Conservation (phyloP, 768 basidiomycete species). For the Fibroporia radiculosa region DNA sequence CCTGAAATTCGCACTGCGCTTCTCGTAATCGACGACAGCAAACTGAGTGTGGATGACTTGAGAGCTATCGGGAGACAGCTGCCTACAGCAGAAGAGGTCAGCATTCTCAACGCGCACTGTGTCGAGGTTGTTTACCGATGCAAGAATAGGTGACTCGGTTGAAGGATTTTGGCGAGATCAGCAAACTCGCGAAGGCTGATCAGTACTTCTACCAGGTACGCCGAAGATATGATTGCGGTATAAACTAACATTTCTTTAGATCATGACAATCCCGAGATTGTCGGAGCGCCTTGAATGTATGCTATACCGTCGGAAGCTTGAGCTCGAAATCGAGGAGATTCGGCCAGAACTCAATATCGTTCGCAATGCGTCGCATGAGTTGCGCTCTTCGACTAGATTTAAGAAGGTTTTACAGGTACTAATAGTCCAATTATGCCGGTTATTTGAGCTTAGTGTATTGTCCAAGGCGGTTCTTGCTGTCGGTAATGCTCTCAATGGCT, state of each 20-base stretch:
- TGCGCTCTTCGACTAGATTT: slow-evolving; percentile 57
- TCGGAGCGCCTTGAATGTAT: slow-evolving; percentile 71
- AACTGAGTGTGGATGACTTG: slow-evolving; percentile 66
- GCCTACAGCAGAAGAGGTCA: slow-evolving; percentile 78
- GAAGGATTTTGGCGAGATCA: slow-evolving; percentile 61
- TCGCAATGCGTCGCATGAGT: slow-evolving; percentile 60
- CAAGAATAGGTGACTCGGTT: slow-evolving; percentile 48
- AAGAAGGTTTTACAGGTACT: slow-evolving; percentile 62
- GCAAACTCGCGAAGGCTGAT: slow-evolving; percentile 75
- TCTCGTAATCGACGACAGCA: slow-evolving; percentile 61
- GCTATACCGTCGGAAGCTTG: slow-evolving; percentile 76
- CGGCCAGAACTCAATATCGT: slow-evolving; percentile 74
- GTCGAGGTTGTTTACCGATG: neutral
- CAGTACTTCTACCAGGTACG: slow-evolving; percentile 72
- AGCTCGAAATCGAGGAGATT: slow-evolving; percentile 77
- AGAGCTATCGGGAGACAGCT: slow-evolving; percentile 66
- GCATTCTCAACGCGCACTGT: slow-evolving; percentile 5
- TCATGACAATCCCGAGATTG: slow-evolving; percentile 72
- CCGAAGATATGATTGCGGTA: neutral
- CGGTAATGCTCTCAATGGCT: slow-evolving; percentile 78
- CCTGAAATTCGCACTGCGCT: slow-evolving; percentile 65
- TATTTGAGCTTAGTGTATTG: neutral
- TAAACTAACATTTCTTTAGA: slow-evolving; percentile 33
- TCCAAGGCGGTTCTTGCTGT: slow-evolving; percentile 60
- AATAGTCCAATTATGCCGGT: no score